These are phyloP conservation scores for Ophidiomyces ophidiicola DNA, from an alignment of 2,329 filamentous ascomycete species.

Conservation along the genomic window DNA sequence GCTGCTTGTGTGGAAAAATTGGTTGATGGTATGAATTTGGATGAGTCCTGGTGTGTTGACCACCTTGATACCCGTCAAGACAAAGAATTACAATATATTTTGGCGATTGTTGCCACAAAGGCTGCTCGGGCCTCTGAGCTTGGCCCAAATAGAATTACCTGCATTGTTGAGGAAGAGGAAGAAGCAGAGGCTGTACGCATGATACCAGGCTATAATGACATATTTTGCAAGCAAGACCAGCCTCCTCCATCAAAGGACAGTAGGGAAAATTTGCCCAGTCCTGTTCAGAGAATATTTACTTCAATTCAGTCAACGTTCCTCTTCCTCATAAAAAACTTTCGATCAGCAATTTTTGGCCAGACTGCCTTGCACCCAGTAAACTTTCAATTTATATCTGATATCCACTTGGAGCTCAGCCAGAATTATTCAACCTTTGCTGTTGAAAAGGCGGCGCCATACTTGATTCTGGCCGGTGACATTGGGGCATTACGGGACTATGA, in stretches of 20 bases:
- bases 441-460: conserved; percentile 14
- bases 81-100: conserved; percentile 6
- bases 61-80: conserved; percentile 12
- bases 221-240: conserved; percentile 11
- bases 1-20: conserved; percentile 10
- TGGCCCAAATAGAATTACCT: conserved; percentile 10
- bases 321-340: conserved; percentile 6
- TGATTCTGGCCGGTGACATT: conserved; percentile 26
- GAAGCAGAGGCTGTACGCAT: conserved; percentile 10
- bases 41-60: conserved; percentile 11
- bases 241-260: conserved; percentile 5
- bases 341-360: conserved; percentile 6
- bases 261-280: neutral
- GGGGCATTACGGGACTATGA: conserved; percentile 22
- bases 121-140: conserved; percentile 7
- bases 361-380: conserved; percentile 2
- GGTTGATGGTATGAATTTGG: conserved; percentile 13
- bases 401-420: conserved; percentile 20
- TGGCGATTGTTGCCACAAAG: conserved; percentile 9
- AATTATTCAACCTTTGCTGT: conserved; percentile 17
- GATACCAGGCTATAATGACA: conserved; percentile 13
- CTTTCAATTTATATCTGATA: conserved; percentile 22
- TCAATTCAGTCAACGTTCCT: conserved; percentile 1
- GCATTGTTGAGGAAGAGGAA: conserved; percentile 9
- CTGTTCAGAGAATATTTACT: neutral